Base-by-base conservation (phyloP, 2,329 filamentous ascomycete genomes). In the Aureobasidium sp. region DNA sequence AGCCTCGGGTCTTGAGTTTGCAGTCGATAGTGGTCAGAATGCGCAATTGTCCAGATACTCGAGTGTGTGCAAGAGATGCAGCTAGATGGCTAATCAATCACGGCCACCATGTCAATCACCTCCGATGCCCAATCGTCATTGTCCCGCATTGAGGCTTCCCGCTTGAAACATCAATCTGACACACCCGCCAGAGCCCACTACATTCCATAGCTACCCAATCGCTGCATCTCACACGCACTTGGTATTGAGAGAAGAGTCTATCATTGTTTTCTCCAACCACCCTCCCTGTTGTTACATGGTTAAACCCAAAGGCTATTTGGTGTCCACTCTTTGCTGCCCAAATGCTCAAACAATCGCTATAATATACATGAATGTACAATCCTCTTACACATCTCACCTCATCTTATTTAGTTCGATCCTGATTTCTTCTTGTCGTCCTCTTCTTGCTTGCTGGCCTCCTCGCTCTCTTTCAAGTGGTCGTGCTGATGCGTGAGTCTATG, bases 401-500 rank as follows among this genome's bases (percentile, higher is more conserved):
- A 2, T 42, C 45, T 9, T 13, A 11, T 48, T 29, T 9, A 58
- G 27, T 27, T 41, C 36, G 57, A 42, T 34, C 45, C 44, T 3
- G 44, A 25, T 27, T 45, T 49, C 32, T 59, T 59, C 57, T 59
- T 50, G 45, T 59, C 57, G 3, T 49, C 45, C 10, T n/a, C 45
- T 32, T 73, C 71, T 61, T 76, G 75, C 68, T 75, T 75, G 48
- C 68, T 67, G 41, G 66, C 64, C 42, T 73, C 69, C 10, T 74
- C 69, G 5, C 65, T 64, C 37, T 63, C 49, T 27, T 67, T 60
- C 13, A 48, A 27, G 27, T 48, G 44, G 30, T 74, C 69, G 62
- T 79, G 78, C 67, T 94, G 85, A 69, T 91, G 90, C n/a, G 89
- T 96, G 61, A 97, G 76, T 66, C 86, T 91, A 72, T 97, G 90